A percentile compares a stretch with the other conserved stretches of the same genome.
Evolutionary conservation across 225 moss, liverwort and hornwort genomes (phyloP).

Genomic region (Sphagnum contortum): DNA sequence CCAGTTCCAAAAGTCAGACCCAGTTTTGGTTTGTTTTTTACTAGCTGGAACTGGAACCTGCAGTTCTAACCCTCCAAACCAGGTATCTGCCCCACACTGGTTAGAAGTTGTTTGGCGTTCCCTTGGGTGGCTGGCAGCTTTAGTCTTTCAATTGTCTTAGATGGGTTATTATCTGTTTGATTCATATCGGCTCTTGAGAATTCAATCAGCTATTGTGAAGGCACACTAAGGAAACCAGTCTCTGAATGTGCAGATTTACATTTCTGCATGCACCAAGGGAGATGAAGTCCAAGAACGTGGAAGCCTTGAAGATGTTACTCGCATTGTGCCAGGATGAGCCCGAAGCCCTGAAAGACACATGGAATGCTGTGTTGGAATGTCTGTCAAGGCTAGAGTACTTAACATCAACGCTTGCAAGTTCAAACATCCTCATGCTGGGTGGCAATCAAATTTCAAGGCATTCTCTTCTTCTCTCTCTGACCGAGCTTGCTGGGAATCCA

Average conservation of each 20-base stretch:
- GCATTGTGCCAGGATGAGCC: conserved; percentile 86
- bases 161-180: too few relatives aligned
- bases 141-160: too few relatives aligned
- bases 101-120: too few relatives aligned
- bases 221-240: too few relatives aligned
- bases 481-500: conserved; percentile 92
- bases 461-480: conserved; percentile 71
- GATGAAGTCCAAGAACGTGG: conserved; percentile 98
- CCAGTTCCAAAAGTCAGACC: too few relatives aligned
- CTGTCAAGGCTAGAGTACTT: conserved; percentile 95
- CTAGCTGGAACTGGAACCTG: too few relatives aligned
- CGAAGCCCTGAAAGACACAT: conserved; percentile 88
- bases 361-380: conserved; percentile 98
- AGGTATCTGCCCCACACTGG: too few relatives aligned
- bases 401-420: conserved; percentile 74
- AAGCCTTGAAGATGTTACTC: conserved; percentile 76
- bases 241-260: conserved; percentile 57
- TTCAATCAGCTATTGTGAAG: too few relatives aligned
- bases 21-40: too few relatives aligned
- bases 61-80: too few relatives aligned
- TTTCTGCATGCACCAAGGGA: conserved; percentile 98
- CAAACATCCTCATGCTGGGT: conserved; percentile 80
- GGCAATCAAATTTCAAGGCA: conserved; percentile 91
- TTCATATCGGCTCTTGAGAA: too few relatives aligned
- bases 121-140: too few relatives aligned